A percentile compares a stretch with the other conserved stretches of the same genome.
Conservation (phyloP, 108 stramenopile genomes). For the Fragilaria crotonensis region DNA sequence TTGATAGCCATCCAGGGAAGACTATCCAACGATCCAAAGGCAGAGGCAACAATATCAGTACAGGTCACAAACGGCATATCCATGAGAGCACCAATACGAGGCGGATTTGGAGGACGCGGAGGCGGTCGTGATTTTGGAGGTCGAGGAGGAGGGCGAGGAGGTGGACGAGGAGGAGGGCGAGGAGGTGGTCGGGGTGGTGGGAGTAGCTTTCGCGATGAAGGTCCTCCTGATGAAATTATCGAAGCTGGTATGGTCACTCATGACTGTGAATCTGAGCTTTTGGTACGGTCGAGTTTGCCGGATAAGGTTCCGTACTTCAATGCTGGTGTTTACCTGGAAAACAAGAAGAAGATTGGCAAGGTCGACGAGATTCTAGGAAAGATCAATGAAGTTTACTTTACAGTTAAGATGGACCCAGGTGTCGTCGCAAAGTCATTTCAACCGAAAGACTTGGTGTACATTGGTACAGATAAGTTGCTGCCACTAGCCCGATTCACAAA, state of each 20-base stretch:
- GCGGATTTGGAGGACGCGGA: not conserved
- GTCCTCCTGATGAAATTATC: conserved; percentile 76
- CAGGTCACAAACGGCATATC: too few relatives aligned
- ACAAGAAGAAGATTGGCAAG: conserved; percentile 96
- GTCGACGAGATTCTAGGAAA: conserved; percentile 98
- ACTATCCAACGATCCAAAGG: too few relatives aligned
- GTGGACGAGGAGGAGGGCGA: conserved; percentile 20
- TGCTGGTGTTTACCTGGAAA: conserved; percentile 96
- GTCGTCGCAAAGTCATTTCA: conserved; percentile 86
- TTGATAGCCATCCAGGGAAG: too few relatives aligned
- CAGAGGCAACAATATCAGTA: too few relatives aligned
- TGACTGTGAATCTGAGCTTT: conserved; percentile 81
- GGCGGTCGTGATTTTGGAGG: not conserved
- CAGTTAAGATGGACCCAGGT: conserved; percentile 94
- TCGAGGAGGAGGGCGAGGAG: conserved; percentile 5
- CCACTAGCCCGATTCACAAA: conserved; percentile 90
- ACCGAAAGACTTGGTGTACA: conserved; percentile 81
- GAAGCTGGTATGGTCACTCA: conserved; percentile 71
- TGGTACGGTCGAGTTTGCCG: conserved; percentile 60
- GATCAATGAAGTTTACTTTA: conserved; percentile 89
- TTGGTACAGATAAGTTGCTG: conserved; percentile 91
- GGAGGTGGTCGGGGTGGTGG: conserved; percentile 10
- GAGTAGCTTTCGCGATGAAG: conserved; percentile 51
- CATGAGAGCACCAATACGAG: conserved; percentile 4
- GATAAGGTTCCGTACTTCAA: conserved; percentile 98